Conservation (phyloP, 345 rosid genomes). For the Orychophragmus violaceus region DNA sequence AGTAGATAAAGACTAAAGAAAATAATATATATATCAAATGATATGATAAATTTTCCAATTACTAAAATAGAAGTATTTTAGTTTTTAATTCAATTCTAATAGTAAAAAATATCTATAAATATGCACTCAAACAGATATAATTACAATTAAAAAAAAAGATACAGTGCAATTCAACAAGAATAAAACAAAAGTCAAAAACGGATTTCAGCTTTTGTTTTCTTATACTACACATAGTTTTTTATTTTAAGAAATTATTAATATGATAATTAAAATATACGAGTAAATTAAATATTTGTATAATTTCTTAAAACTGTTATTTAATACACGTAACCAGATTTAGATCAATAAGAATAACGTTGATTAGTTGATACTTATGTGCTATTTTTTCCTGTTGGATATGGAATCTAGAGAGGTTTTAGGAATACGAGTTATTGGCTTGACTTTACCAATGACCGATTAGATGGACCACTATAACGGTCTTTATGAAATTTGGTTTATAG, state of each 20-base stretch:
- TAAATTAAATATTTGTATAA: background rate
- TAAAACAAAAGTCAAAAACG: background rate
- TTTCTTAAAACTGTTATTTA: background rate
- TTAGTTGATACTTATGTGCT: background rate
- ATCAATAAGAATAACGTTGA: background rate
- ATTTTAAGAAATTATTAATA: background rate
- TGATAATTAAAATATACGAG: background rate
- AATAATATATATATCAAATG: too few relatives aligned
- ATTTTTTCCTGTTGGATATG: background rate
- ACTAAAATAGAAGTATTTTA: too few relatives aligned
- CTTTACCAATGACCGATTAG: background rate
- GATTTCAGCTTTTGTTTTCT: background rate
- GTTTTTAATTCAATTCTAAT: too few relatives aligned
- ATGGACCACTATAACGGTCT: constrained; percentile 29
- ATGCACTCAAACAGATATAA: too few relatives aligned
- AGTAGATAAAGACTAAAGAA: too few relatives aligned
- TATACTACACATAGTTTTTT: background rate
- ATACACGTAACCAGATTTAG: background rate
- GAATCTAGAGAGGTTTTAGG: background rate
- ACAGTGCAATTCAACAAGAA: too few relatives aligned
- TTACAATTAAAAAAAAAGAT: too few relatives aligned
- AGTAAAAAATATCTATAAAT: too few relatives aligned
- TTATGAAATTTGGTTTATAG: background rate
- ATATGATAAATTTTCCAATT: too few relatives aligned
- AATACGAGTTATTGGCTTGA: constrained; percentile 10